Evolutionary conservation across 2,329 filamentous ascomycete species (phyloP).

Genomic region (Arthrobotrys conoides): DNA sequence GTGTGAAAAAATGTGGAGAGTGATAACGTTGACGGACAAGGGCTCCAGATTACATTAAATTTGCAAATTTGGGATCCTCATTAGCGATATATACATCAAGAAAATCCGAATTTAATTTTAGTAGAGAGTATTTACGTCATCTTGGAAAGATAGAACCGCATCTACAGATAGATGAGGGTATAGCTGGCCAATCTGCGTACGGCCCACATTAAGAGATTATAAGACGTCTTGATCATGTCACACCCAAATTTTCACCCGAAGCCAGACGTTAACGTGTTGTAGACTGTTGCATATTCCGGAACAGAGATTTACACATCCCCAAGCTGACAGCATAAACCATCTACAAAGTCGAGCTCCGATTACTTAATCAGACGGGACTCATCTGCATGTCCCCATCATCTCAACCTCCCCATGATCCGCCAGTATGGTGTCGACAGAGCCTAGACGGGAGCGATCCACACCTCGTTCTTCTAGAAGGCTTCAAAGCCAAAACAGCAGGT

Average conservation of each 20-base stretch:
- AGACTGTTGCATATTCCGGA: conserved; percentile 30
- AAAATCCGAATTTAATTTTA: no score
- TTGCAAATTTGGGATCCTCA: no score
- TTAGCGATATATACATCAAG: no score
- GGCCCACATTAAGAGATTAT: not conserved
- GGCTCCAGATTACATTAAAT: no score
- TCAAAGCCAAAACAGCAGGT: conserved; percentile 46
- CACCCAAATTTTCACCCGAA: not conserved
- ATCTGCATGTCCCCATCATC: conserved; percentile 30
- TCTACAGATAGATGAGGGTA: no score
- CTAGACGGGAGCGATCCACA: conserved; percentile 50
- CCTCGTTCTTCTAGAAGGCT: conserved; percentile 50
- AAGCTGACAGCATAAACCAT: conserved; percentile 33
- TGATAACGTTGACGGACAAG: not conserved
- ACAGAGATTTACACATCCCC: conserved; percentile 9
- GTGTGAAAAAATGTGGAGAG: not conserved
- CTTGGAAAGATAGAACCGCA: no score
- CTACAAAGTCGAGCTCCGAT: conserved; percentile 38
- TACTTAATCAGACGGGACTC: conserved; percentile 41
- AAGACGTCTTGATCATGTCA: not conserved
- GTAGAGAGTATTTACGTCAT: no score
- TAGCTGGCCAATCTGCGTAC: not conserved
- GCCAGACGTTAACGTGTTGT: conserved; percentile 2
- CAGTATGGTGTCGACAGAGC: conserved; percentile 26
- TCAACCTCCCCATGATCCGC: conserved; percentile 3